Conservation (phyloP, 768 basidiomycete species). For the Panellus pusillus region DNA sequence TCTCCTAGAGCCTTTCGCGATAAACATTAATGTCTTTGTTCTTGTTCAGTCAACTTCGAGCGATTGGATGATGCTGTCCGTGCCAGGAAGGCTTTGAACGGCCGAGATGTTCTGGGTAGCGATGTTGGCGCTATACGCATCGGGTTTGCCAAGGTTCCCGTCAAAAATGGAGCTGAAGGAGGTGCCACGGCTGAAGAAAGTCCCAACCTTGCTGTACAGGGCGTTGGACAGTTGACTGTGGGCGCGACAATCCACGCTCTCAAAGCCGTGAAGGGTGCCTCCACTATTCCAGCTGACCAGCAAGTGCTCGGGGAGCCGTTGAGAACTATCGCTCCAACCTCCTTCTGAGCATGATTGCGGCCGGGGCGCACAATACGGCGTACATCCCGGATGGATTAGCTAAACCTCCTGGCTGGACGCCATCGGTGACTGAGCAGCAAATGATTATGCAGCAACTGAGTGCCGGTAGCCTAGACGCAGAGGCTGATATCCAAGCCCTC, state of each 20-base stretch:
- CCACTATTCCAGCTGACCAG: constrained; percentile 88
- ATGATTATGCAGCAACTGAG: constrained; percentile 95
- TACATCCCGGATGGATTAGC: constrained; percentile 54
- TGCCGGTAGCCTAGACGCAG: constrained; percentile 72
- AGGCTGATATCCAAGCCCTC: constrained; percentile 81
- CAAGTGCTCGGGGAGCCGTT: constrained; percentile 89
- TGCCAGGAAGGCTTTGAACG: constrained; percentile 93
- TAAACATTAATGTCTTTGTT: constrained; percentile 1
- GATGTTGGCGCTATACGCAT: constrained; percentile 97
- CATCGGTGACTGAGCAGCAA: constrained; percentile 89
- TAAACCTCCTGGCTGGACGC: constrained; percentile 66
- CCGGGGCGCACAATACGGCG: constrained; percentile 63
- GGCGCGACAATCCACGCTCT: constrained; percentile 88
- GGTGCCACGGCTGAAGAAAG: constrained; percentile 61
- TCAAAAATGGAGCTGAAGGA: constrained; percentile 78
- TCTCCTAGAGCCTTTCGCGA: constrained; percentile 21
- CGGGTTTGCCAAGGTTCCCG: constrained; percentile 95
- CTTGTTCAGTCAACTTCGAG: constrained; percentile 87
- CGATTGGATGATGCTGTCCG: constrained; percentile 94
- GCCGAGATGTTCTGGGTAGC: constrained; percentile 91
- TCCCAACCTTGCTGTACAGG: constrained; percentile 68
- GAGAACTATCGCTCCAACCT: constrained; percentile 96
- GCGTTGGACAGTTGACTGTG: constrained; percentile 81
- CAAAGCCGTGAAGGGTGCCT: constrained; percentile 87
- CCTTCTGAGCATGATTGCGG: constrained; percentile 83